Evolutionary conservation across 1,284 basidiomycete genomes (phyloP).

Genomic region (Thelephora terrestris): DNA sequence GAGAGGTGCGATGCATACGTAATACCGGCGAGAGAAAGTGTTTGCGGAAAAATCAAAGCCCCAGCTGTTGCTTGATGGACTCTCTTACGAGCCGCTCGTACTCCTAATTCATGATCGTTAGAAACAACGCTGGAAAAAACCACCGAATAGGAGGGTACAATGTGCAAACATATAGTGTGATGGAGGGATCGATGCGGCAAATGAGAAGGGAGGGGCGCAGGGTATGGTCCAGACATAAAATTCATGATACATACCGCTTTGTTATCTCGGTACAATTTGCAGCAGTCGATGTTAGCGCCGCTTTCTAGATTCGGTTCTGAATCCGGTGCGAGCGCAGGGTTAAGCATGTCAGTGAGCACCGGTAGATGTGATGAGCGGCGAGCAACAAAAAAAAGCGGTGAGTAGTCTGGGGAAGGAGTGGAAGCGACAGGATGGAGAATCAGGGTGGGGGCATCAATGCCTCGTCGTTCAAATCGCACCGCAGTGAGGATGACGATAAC

Average conservation of each 20-base stretch:
- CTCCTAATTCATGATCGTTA: constrained; percentile 29
- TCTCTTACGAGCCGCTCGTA: constrained; percentile 65
- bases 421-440: not conserved
- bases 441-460: not conserved
- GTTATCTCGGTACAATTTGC: constrained; percentile 91
- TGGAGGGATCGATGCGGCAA: not conserved
- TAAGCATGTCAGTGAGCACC: constrained; percentile 1
- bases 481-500: too few relatives aligned
- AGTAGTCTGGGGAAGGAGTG: too few relatives aligned
- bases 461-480: too few relatives aligned
- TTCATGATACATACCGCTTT: constrained; percentile 32
- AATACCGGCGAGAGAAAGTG: not conserved
- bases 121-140: not conserved
- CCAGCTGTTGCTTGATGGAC: constrained; percentile 64
- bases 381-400: too few relatives aligned
- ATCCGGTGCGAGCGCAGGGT: constrained; percentile 3
- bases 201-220: not conserved
- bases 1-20: too few relatives aligned
- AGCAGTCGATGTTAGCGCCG: constrained; percentile 96
- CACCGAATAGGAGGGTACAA: not conserved
- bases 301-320: constrained; percentile 97
- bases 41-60: constrained; percentile 32
- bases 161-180: not conserved
- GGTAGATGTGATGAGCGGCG: not conserved
- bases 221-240: not conserved